Percentiles rank a stretch among this genome's conserved stretches.
Evolutionary conservation across 78 protist species (phyloP).

Genomic region (Capsaspora owczarzaki): DNA sequence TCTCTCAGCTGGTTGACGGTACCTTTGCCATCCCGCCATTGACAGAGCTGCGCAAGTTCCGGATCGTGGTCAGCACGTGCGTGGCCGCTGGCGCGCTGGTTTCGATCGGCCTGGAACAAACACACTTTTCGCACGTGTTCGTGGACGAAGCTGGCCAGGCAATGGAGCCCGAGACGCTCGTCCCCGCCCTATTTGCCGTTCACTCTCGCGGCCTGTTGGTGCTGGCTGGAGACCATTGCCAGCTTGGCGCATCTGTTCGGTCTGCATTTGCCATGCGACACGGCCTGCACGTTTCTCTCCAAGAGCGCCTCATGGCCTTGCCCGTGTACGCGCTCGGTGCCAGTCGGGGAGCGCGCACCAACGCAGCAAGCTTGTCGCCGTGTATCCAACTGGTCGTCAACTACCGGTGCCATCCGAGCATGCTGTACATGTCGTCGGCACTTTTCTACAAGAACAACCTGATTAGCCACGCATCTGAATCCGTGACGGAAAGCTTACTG

Average conservation of each 20-base stretch:
- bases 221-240: conserved; percentile 28
- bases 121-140: conserved; percentile 1
- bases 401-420: conserved; percentile 30
- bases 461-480: neutral
- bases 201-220: neutral
- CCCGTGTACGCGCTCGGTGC: neutral
- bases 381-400: neutral
- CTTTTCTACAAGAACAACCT: conserved; percentile 23
- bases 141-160: conserved; percentile 20
- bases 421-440: neutral
- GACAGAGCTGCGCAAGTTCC: neutral
- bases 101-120: neutral
- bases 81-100: neutral
- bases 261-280: neutral
- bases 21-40: neutral
- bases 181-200: neutral
- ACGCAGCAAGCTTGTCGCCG: no score
- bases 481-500: neutral
- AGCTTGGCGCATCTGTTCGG: conserved; percentile 30
- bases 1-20: neutral
- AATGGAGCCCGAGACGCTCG: conserved; percentile 15
- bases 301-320: conserved; percentile 20
- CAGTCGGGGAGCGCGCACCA: no score
- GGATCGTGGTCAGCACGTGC: conserved; percentile 20
- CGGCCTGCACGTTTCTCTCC: conserved; percentile 17